Base-by-base conservation (phyloP, 106 monocot species). In the Dioscorea dumetorum region DNA sequence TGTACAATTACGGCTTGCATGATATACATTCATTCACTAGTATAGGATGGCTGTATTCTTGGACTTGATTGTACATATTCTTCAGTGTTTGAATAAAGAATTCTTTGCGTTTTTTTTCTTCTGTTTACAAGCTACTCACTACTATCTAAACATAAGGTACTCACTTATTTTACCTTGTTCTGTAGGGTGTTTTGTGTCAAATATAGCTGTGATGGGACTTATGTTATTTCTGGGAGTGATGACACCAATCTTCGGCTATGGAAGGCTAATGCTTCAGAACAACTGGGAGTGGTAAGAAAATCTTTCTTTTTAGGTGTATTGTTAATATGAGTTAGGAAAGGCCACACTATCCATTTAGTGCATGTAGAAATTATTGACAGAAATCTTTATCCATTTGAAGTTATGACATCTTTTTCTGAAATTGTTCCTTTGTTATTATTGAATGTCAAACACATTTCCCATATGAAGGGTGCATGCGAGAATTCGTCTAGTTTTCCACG, bases 191-290 rank as follows among this genome's bases (percentile, higher is more conserved):
- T 99, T 66, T 87, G 81, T 61, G 93, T 93, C 21, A 90, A 82
- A 58, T 99, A 83, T 76, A 99, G 81, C 64, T 93, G 85, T 41
- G 93, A 99, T 78, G 93, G 76, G 13, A 78, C 87, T 35, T 99
- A 99, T 69, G 62, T 93, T 63, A 83, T 99, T 68, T 99, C 99
- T 71, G 99, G 99, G 16, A 99, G 99, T 80, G 99, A 99, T 81
- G 99, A 99, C 60, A 85, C 90, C 5, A 99, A 99, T 68, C 83
- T 99, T 76, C 87, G 99, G 50, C 66, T 99, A 34, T 99, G 99
- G 93, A 99, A 99, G 77, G 86, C 99, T 28, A 99, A 93, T 71
- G 93, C 99, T 70, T 99, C 99, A 28, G 99, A 99, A 67, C 93
- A 93, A 68, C 49, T 93, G 62, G 99, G 99, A 81, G 81, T 99